A percentile compares a stretch with the other conserved stretches of the same genome.
Evolutionary conservation across 179 eudicot species (phyloP).

Genomic region (Drosera spatulata): DNA sequence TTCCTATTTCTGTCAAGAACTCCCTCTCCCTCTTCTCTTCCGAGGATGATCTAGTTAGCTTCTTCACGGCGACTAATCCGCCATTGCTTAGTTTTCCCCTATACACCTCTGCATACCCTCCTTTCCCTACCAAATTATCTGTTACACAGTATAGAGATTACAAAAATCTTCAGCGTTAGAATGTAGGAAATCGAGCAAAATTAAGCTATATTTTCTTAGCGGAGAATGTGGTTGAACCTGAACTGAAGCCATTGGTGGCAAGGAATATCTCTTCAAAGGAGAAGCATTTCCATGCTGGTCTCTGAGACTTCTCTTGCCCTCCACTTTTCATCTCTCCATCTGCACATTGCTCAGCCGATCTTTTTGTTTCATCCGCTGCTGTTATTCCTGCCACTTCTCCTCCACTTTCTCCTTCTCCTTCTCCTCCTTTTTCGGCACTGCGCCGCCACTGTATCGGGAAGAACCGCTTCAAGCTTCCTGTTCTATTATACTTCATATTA

Average conservation of each 20-base stretch:
- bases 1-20: constrained; percentile 84
- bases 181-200: too few relatives aligned
- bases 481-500: constrained; percentile 56
- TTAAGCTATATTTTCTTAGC: too few relatives aligned
- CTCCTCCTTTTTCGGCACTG: constrained; percentile 1
- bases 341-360: constrained; percentile 12
- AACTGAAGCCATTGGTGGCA: constrained; percentile 68
- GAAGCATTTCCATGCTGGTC: constrained; percentile 79
- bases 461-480: constrained; percentile 52
- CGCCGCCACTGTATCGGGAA: constrained; percentile 47
- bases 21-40: constrained; percentile 86
- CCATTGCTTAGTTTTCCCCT: constrained; percentile 54
- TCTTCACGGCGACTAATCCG: constrained; percentile 71
- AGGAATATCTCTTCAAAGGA: constrained; percentile 63
- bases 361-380: not conserved
- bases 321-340: not conserved
- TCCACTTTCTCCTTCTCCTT: constrained; percentile 16
- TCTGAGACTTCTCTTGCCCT: not conserved
- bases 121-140: constrained; percentile 92
- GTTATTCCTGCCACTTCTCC: constrained; percentile 3
- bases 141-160: constrained; percentile 3
- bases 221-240: constrained; percentile 26
- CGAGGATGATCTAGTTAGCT: constrained; percentile 36
- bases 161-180: too few relatives aligned
- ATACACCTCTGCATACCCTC: constrained; percentile 91